Conservation (phyloP, 176 grass and related monocot genomes). For the Bromus sterilis region DNA sequence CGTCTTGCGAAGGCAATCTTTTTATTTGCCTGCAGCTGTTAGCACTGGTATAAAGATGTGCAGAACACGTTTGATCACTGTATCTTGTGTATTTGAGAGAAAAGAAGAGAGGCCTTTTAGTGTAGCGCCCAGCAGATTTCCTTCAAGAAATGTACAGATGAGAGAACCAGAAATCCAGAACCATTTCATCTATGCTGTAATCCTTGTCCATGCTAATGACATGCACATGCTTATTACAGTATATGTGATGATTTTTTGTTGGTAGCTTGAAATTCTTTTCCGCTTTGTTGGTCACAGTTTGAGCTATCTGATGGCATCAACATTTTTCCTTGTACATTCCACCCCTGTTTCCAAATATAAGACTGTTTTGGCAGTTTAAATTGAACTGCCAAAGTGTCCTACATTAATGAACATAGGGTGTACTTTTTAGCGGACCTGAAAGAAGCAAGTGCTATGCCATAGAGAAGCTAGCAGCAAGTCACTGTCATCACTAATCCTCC, state of each 20-base stretch:
- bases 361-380: no score
- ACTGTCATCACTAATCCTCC: background rate
- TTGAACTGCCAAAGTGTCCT: no score
- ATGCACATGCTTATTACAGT: background rate
- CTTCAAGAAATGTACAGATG: constrained; percentile 14
- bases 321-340: background rate
- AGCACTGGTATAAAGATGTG: background rate
- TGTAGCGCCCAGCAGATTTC: constrained; percentile 4
- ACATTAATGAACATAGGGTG: no score
- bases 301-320: background rate
- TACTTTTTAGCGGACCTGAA: no score
- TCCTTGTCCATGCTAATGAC: background rate
- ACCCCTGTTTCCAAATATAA: no score
- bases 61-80: background rate
- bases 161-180: background rate
- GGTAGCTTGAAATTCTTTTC: background rate
- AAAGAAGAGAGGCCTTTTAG: background rate
- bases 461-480: background rate
- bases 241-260: background rate
- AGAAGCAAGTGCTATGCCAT: background rate
- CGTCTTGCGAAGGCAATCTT: constrained; percentile 46
- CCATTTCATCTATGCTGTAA: background rate
- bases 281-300: background rate
- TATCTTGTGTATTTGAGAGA: constrained; percentile 2
- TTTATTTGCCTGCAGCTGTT: constrained; percentile 35